Percentiles rank a stretch among this genome's conserved stretches.
Conservation (phyloP, 768 basidiomycete genomes). For the Termitomyces sp. region DNA sequence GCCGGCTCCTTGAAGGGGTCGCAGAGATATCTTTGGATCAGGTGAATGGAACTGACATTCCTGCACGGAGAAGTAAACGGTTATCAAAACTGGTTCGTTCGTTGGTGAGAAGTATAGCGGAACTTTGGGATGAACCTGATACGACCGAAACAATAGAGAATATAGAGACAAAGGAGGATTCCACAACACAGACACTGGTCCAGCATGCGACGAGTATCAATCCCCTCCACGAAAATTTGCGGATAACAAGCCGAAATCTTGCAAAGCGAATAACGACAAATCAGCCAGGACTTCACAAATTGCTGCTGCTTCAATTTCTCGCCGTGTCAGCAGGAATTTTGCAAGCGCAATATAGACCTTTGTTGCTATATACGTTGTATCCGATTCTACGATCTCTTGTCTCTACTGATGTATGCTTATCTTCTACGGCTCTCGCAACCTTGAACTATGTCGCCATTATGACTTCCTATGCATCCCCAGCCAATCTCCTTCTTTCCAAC, state of each 20-base stretch:
- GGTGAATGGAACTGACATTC: slow-evolving; percentile 19
- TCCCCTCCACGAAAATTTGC: slow-evolving; percentile 52
- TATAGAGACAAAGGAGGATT: slow-evolving; percentile 18
- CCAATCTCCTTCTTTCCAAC: slow-evolving; percentile 87
- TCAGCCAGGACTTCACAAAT: slow-evolving; percentile 65
- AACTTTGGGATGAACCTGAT: slow-evolving; percentile 58
- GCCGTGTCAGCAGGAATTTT: slow-evolving; percentile 68
- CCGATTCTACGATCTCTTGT: slow-evolving; percentile 82
- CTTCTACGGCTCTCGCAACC: slow-evolving; percentile 70
- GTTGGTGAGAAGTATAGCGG: slow-evolving; percentile 57
- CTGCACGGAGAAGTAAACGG: slow-evolving; percentile 35
- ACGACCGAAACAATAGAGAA: slow-evolving; percentile 11
- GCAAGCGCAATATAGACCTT: slow-evolving; percentile 60
- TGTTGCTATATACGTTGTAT: slow-evolving; percentile 79
- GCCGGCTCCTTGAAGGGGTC: slow-evolving; percentile 70
- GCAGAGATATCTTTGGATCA: slow-evolving; percentile 38
- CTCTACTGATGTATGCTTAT: slow-evolving; percentile 61
- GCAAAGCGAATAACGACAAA: slow-evolving; percentile 20
- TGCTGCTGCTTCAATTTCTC: slow-evolving; percentile 69
- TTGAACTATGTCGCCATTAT: slow-evolving; percentile 65
- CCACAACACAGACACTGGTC: slow-evolving; percentile 28
- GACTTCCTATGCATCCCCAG: slow-evolving; percentile 83
- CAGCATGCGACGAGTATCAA: slow-evolving; percentile 65
- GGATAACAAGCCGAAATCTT: slow-evolving; percentile 34
- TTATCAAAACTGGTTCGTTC: slow-evolving; percentile 61